A percentile compares a stretch with the other conserved stretches of the same genome.
Conservation (phyloP, 805 yeast genomes). For the Kluyveromyces aestuarii region DNA sequence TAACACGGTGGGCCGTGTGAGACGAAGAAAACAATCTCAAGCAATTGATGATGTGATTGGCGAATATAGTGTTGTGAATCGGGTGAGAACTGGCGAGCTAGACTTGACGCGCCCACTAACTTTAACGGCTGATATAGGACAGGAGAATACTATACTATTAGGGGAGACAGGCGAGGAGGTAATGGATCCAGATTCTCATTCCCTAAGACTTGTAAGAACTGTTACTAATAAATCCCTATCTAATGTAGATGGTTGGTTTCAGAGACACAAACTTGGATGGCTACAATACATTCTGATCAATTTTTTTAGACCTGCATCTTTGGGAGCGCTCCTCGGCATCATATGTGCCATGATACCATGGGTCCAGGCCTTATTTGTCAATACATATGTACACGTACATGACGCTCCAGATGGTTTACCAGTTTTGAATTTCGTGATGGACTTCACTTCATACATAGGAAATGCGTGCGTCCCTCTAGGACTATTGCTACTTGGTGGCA, state of each 20-base stretch:
- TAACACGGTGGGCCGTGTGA: neutral
- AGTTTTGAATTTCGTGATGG: constrained; percentile 78
- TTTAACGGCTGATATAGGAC: constrained; percentile 22
- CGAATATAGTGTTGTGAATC: constrained; percentile 30
- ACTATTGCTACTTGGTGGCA: constrained; percentile 72
- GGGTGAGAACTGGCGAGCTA: constrained; percentile 23
- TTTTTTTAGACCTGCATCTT: constrained; percentile 61
- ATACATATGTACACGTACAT: constrained; percentile 41
- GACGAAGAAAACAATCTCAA: constrained; percentile 25
- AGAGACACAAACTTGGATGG: constrained; percentile 25
- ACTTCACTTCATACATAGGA: constrained; percentile 70
- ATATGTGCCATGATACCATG: constrained; percentile 81
- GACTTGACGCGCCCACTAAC: constrained; percentile 25
- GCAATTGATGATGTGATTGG: constrained; percentile 32
- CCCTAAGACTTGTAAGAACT: neutral
- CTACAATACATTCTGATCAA: constrained; percentile 35
- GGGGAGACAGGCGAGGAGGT: constrained; percentile 2
- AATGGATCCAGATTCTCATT: neutral
- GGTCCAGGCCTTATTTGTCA: constrained; percentile 59
- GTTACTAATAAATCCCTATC: neutral
- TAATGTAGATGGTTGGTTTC: neutral
- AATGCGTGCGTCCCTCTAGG: constrained; percentile 88
- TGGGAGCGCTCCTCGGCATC: constrained; percentile 57
- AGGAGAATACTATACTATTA: constrained; percentile 11
- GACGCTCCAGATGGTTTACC: constrained; percentile 82